Evolutionary conservation across 192 early-diverging fungal genomes (phyloP), one percentile per base, ranked within the genome.

Genomic region (Umbelopsis vinacea): DNA sequence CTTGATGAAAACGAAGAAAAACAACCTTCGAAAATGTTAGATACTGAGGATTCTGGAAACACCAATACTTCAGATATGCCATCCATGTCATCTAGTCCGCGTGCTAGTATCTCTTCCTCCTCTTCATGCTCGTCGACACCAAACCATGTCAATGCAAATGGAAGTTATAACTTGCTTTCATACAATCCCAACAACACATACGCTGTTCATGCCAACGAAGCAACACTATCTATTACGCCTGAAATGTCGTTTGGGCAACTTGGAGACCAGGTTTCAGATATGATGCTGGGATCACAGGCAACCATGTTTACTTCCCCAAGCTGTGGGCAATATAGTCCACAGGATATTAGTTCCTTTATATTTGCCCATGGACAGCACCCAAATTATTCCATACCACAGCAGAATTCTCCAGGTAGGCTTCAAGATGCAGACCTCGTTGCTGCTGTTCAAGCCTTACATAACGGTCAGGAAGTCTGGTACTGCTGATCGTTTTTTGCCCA

Each of bases 391-490:
- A 33, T 63, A 14, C 57, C 57, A 4, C 57, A 63, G n/a, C 57
- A 63, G 33, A 26, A 26, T 37, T 63, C 57, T 37, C 26, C 29
- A 29, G 35, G 10, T 35, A 63, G 57, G 35, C 23, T 63, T 14
- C 57, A 63, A 19, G 57, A 63, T 63, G 29, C 57, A 4, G 57
- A 63, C 4, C 57, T 63, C 6, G 57, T 63, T 37, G 26, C 57
- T 63, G 57, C 57, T 37, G 57, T 63, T 19, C 23, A 37, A 17
- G 57, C 57, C 4, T 37, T 63, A 37, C 57, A 63, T 19, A 63
- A 63, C 57, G 57, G 57, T 29, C 57, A 63, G 57, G 57, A 63
- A 63, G 57, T 63, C 57, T 63, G 57, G 57, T 63, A 63, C 57
- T 63, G 57, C 57, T 63, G 57, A 63, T 63, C 57, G 57, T 63